phyloP scores from a whole-genome alignment of 106 monocot genomes.

The Dioscorea alata region DNA sequence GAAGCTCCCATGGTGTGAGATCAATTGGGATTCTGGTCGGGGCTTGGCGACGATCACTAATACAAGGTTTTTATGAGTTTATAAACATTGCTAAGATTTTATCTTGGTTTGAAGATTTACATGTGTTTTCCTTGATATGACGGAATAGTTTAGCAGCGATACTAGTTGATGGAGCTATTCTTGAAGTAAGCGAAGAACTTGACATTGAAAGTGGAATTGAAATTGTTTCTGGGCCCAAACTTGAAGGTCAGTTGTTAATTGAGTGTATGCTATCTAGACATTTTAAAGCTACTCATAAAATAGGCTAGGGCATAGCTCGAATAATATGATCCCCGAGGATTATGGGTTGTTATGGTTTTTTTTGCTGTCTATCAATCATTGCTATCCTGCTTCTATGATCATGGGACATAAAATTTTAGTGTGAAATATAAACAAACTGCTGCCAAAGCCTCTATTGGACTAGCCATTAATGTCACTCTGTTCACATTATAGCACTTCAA shows the following conservation, averaged over 20 bases:
- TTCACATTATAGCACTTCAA: too few relatives aligned
- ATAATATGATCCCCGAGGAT: too few relatives aligned
- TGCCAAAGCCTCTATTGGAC: too few relatives aligned
- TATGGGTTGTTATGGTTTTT: too few relatives aligned
- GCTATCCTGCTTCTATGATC: too few relatives aligned
- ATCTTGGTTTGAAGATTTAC: background rate
- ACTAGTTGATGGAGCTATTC: conserved; percentile 46
- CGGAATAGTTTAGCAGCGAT: conserved; percentile 41
- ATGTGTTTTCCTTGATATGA: background rate
- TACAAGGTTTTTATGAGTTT: background rate
- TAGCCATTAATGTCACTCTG: too few relatives aligned
- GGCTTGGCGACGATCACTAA: background rate
- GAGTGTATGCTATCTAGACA: too few relatives aligned
- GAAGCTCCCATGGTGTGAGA: conserved; percentile 5
- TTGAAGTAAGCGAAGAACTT: conserved; percentile 34
- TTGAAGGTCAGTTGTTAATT: conserved; percentile 34
- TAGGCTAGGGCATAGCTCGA: too few relatives aligned
- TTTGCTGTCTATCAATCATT: too few relatives aligned
- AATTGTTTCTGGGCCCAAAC: conserved; percentile 54
- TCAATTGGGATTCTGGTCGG: background rate
- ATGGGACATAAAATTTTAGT: too few relatives aligned
- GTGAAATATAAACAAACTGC: too few relatives aligned
- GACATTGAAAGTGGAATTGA: conserved; percentile 58
- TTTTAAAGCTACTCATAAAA: too few relatives aligned
- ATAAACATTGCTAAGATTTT: background rate